Conservation (phyloP, 148 eudicot genomes). For the Polygonum aviculare region DNA sequence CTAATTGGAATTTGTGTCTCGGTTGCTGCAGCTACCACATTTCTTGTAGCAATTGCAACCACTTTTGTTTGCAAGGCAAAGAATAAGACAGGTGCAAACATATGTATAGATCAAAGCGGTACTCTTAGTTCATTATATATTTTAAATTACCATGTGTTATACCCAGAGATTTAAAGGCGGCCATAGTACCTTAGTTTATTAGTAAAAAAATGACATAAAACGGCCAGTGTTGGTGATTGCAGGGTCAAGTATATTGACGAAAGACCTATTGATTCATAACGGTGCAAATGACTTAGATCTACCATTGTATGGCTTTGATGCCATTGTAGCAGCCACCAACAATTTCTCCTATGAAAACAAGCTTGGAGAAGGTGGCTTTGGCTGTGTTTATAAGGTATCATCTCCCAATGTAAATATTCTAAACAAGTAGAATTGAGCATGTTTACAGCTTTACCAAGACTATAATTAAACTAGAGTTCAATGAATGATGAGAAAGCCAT, state of each 20-base stretch:
- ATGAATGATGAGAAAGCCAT: too few species aligned
- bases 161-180: background rate
- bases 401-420: background rate
- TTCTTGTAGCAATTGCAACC: background rate
- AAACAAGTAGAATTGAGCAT: too few species aligned
- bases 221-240: background rate
- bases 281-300: background rate
- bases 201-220: background rate
- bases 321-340: background rate
- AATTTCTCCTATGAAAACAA: background rate
- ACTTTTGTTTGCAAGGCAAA: background rate
- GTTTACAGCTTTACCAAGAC: too few species aligned
- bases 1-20: background rate
- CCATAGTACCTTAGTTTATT: background rate
- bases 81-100: background rate
- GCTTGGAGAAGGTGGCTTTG: constrained; percentile 9
- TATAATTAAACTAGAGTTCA: too few species aligned
- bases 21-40: background rate
- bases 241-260: background rate
- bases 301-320: constrained; percentile 2
- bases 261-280: background rate
- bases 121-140: background rate
- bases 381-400: background rate
- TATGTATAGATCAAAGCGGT: background rate
- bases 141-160: background rate